Conservation (phyloP, 228 moss, liverwort and hornwort species). For the Sphagnum magellanicum region DNA sequence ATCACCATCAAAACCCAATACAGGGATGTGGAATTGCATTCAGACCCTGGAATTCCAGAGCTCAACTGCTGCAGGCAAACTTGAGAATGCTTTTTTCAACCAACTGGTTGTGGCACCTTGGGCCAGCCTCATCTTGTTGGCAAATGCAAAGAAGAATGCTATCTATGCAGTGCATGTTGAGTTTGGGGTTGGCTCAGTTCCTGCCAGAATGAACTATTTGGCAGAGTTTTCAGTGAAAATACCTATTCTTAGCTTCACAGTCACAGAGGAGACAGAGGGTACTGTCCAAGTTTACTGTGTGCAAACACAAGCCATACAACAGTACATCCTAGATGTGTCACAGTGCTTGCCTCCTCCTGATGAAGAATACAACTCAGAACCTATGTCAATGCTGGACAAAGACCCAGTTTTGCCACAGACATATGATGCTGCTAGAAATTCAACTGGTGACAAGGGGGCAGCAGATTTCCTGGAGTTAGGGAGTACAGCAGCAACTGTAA, state of each 20-base stretch:
- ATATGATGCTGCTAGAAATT: conserved; percentile 20
- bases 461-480: conserved; percentile 5
- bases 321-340: conserved; percentile 82
- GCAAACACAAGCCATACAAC: conserved; percentile 97
- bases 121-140: conserved; percentile 76
- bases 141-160: conserved; percentile 88
- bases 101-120: conserved; percentile 77
- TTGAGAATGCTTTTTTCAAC: conserved; percentile 76
- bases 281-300: conserved; percentile 96
- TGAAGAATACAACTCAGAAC: conserved; percentile 42
- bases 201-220: conserved; percentile 82
- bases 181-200: conserved; percentile 63
- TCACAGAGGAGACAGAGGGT: conserved; percentile 38
- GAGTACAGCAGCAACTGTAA: conserved; percentile 22
- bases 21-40: conserved; percentile 69
- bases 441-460: conserved; percentile 23
- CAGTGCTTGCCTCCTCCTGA: conserved; percentile 65
- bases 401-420: conserved; percentile 23
- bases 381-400: conserved; percentile 41
- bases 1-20: conserved; percentile 44
- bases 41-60: conserved; percentile 92
- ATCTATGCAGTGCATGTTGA: conserved; percentile 92
- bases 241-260: conserved; percentile 92
- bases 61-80: conserved; percentile 49
- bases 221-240: conserved; percentile 96